Percentiles rank a stretch among this genome's conserved stretches.
These are phyloP conservation scores for Alternaria gaisen DNA, from an alignment of 2,329 filamentous ascomycete genomes.

Conservation along the genomic window DNA sequence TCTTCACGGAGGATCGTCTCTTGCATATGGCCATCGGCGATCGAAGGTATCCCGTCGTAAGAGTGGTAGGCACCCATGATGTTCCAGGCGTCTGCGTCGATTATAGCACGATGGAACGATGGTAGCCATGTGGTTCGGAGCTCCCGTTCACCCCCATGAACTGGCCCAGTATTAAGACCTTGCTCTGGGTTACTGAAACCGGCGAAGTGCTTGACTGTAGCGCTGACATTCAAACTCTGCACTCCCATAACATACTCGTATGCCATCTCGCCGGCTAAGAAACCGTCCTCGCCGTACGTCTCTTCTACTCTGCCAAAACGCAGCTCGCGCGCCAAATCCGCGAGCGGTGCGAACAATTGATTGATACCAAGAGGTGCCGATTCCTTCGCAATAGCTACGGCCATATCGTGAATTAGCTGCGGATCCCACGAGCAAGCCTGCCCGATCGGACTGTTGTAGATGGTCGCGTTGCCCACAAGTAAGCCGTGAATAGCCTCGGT, in stretches of 20 bases:
- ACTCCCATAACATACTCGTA: slow-evolving; percentile 69
- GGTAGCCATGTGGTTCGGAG: slow-evolving; percentile 64
- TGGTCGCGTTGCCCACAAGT: slow-evolving; percentile 75
- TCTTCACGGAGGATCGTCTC: slow-evolving; percentile 72
- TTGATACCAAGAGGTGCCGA: slow-evolving; percentile 73
- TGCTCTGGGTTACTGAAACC: slow-evolving; percentile 75
- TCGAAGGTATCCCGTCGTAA: slow-evolving; percentile 75
- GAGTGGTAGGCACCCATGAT: slow-evolving; percentile 81
- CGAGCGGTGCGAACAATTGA: slow-evolving; percentile 75
- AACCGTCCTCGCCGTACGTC: slow-evolving; percentile 74
- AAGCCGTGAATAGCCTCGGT: slow-evolving; percentile 79
- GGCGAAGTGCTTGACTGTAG: slow-evolving; percentile 80
- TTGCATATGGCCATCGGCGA: slow-evolving; percentile 71
- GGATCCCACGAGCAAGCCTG: slow-evolving; percentile 77
- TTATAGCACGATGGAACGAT: slow-evolving; percentile 73
- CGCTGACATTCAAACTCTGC: slow-evolving; percentile 71
- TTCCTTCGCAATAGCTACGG: slow-evolving; percentile 70
- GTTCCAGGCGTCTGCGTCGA: slow-evolving; percentile 71
- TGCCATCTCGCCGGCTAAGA: slow-evolving; percentile 72
- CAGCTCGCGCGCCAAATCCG: slow-evolving; percentile 74
- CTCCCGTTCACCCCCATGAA: slow-evolving; percentile 65
- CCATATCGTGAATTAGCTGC: slow-evolving; percentile 72
- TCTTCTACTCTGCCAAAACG: slow-evolving; percentile 79
- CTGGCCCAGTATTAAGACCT: slow-evolving; percentile 72
- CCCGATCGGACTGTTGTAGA: slow-evolving; percentile 80